phyloP scores from a whole-genome alignment of 2,329 filamentous ascomycete genomes.

The Leptographium flavum region DNA sequence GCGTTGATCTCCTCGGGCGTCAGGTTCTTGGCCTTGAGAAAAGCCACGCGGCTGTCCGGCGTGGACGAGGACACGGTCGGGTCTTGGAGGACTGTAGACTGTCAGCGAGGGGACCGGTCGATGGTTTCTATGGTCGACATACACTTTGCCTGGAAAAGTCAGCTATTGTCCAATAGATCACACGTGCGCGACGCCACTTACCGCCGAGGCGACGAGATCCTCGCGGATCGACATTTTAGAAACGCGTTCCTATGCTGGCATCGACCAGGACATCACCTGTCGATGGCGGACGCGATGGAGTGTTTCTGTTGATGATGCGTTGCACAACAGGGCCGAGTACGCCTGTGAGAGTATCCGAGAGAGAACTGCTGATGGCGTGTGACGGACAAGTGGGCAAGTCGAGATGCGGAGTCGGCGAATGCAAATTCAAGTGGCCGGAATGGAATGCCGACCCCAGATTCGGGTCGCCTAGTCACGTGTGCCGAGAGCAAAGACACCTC shows the following conservation, averaged over 20 bases:
- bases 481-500: not conserved
- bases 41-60: slow-evolving; percentile 84
- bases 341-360: not conserved
- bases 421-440: slow-evolving; percentile 14
- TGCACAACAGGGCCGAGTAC: not conserved
- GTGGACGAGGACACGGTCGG: slow-evolving; percentile 79
- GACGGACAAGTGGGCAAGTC: not conserved
- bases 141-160: slow-evolving; percentile 2
- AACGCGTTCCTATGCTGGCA: not conserved
- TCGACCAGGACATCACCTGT: not conserved
- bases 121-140: not conserved
- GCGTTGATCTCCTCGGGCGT: slow-evolving; percentile 89
- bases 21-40: slow-evolving; percentile 91
- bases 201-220: slow-evolving; percentile 76
- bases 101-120: not conserved
- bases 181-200: slow-evolving; percentile 24
- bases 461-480: slow-evolving; percentile 1
- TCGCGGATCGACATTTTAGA: slow-evolving; percentile 68
- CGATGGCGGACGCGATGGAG: not conserved
- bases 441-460: slow-evolving; percentile 10
- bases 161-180: not conserved
- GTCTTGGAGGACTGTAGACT: slow-evolving; percentile 69
- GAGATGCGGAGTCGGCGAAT: too few relatives aligned
- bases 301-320: not conserved
- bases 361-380: not conserved